Conservation (phyloP, 192 early-diverging fungal species). For the Coemansia sp. region DNA sequence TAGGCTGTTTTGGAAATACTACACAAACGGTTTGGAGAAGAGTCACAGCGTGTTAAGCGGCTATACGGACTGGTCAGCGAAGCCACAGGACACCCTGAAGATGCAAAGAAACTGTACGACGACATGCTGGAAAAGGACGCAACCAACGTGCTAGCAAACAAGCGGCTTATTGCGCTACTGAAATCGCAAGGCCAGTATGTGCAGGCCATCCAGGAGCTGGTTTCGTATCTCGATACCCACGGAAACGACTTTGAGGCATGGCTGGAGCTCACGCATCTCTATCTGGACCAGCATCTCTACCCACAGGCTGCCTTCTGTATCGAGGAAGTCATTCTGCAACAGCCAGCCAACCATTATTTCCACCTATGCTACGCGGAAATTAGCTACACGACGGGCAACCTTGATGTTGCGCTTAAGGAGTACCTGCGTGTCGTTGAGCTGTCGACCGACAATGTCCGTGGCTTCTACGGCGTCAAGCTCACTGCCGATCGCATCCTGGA, state of each 20-base stretch:
- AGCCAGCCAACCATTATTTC: conserved; percentile 83
- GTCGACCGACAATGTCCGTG: conserved; percentile 80
- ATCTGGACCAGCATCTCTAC: conserved; percentile 70
- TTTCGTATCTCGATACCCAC: conserved; percentile 79
- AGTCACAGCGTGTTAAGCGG: conserved; percentile 68
- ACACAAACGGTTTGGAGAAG: conserved; percentile 60
- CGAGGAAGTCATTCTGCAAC: conserved; percentile 88
- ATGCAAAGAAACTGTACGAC: conserved; percentile 72
- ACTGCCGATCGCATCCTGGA: conserved; percentile 42
- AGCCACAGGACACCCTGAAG: conserved; percentile 66
- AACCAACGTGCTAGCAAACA: conserved; percentile 71
- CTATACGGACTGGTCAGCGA: conserved; percentile 81
- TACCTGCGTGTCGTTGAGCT: conserved; percentile 88
- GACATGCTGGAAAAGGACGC: conserved; percentile 75
- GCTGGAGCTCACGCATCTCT: conserved; percentile 77
- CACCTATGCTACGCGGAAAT: conserved; percentile 91
- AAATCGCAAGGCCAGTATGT: conserved; percentile 63
- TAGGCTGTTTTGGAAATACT: conserved; percentile 62
- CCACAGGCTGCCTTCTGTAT: conserved; percentile 86
- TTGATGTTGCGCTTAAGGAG: conserved; percentile 77
- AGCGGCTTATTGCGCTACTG: conserved; percentile 77
- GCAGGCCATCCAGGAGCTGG: conserved; percentile 74
- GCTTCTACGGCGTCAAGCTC: conserved; percentile 84
- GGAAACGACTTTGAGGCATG: conserved; percentile 88
- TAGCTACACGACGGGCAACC: conserved; percentile 68